A percentile compares a stretch with the other conserved stretches of the same genome.
These are phyloP conservation scores for Phytophthora chlamydospora DNA, from an alignment of 352 stramenopile genomes.

Conservation along the genomic window DNA sequence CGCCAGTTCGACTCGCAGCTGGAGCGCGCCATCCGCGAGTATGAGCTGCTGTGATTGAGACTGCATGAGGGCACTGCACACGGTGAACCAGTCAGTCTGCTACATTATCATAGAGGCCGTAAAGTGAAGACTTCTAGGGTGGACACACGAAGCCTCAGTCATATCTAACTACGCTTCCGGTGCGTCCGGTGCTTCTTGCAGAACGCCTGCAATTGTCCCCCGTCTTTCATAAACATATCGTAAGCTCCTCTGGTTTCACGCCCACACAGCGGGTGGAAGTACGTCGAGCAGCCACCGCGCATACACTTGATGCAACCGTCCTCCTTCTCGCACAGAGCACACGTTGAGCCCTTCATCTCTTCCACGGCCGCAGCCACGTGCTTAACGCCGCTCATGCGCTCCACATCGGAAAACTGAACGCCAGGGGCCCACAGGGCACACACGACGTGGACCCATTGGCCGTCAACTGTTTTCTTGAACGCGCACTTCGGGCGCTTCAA, in stretches of 20 bases:
- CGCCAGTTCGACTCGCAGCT: conserved; percentile 84
- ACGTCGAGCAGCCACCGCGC: conserved; percentile 62
- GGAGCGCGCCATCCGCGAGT: conserved; percentile 71
- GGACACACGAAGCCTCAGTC: conserved; percentile 31
- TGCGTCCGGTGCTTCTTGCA: conserved; percentile 80
- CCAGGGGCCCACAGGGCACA: conserved; percentile 87
- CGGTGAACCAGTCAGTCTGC: conserved; percentile 30
- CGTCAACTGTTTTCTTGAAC: conserved; percentile 86
- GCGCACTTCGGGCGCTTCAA: conserved; percentile 68
- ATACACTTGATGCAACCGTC: conserved; percentile 89
- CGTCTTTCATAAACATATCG: conserved; percentile 93
- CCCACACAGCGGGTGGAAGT: conserved; percentile 87
- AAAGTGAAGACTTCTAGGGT: conserved; percentile 40
- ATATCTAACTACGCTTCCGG: conserved; percentile 47
- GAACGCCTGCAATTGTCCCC: conserved; percentile 80
- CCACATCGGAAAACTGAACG: conserved; percentile 87
- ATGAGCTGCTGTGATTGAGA: conserved; percentile 58
- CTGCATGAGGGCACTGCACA: conserved; percentile 16
- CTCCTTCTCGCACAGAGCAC: conserved; percentile 66
- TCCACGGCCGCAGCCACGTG: conserved; percentile 71
- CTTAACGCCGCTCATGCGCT: conserved; percentile 83
- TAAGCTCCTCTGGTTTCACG: conserved; percentile 79
- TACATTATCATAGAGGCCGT: conserved; percentile 45
- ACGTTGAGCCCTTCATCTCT: conserved; percentile 68
- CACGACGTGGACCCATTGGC: conserved; percentile 86